Evolutionary conservation across 2,329 filamentous ascomycete genomes (phyloP).

Genomic region (Orbilia ellipsospora): DNA sequence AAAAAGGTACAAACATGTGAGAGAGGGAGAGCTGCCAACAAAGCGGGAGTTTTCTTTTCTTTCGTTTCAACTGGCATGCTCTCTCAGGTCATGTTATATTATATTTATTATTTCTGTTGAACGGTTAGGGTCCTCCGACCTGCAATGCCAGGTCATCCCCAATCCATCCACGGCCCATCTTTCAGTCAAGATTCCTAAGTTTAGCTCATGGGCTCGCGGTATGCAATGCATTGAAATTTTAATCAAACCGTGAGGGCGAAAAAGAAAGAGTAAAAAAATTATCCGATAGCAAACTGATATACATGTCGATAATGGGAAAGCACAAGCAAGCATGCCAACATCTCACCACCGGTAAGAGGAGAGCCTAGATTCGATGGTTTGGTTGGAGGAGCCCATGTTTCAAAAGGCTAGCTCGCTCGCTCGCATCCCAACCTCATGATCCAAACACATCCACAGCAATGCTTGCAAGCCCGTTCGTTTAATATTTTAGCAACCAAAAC

Average conservation of each 20-base stretch:
- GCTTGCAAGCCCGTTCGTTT: neutral
- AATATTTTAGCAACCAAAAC: too few relatives aligned
- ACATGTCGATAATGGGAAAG: constrained; percentile 43
- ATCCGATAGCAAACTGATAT: constrained; percentile 49
- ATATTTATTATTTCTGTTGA: neutral
- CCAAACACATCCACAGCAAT: constrained; percentile 3
- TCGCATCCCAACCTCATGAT: constrained; percentile 30
- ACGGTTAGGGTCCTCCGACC: neutral
- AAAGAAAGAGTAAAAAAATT: constrained; percentile 4
- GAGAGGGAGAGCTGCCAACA: constrained; percentile 19
- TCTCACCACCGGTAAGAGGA: constrained; percentile 18
- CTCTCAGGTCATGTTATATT: constrained; percentile 17
- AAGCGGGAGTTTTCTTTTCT: constrained; percentile 29
- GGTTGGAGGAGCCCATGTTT: constrained; percentile 51
- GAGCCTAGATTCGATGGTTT: neutral
- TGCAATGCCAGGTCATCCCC: constrained; percentile 48
- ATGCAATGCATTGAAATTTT: too few relatives aligned
- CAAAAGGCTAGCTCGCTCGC: constrained; percentile 25
- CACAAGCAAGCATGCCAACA: constrained; percentile 34
- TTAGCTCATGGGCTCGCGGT: neutral
- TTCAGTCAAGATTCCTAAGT: constrained; percentile 19
- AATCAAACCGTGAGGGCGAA: neutral
- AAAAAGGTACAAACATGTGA: constrained; percentile 7
- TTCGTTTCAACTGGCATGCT: neutral
- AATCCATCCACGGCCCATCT: neutral